Evolutionary conservation across 805 yeast genomes (phyloP).

Genomic region (Zygoascus biomembranicola): DNA sequence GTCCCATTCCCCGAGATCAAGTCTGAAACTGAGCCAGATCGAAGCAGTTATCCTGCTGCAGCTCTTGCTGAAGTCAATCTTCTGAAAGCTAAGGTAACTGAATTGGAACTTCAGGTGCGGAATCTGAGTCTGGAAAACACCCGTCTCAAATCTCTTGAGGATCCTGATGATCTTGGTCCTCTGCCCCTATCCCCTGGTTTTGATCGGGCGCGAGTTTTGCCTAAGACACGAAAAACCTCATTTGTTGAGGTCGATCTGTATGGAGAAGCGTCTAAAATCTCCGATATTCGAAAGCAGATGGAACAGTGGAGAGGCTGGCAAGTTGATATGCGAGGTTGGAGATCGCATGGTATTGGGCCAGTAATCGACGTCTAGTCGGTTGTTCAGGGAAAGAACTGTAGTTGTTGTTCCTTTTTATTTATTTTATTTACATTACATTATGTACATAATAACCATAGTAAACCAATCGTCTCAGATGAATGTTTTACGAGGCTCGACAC

Average conservation of each 20-base stretch:
- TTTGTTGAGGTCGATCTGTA: conserved; percentile 31
- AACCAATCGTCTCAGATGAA: background rate
- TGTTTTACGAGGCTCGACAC: conserved; percentile 44
- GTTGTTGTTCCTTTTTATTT: background rate
- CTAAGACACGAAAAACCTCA: conserved; percentile 16
- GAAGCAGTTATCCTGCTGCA: background rate
- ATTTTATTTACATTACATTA: background rate
- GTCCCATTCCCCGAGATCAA: background rate
- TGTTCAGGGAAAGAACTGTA: background rate
- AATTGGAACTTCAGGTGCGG: conserved; percentile 21
- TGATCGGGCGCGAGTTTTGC: conserved; percentile 3
- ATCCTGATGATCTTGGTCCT: background rate
- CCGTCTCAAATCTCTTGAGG: conserved; percentile 8
- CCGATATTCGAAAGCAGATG: conserved; percentile 38
- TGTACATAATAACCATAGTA: background rate
- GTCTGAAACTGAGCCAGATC: background rate
- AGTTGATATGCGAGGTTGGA: conserved; percentile 80
- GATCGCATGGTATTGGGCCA: conserved; percentile 60
- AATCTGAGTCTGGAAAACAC: conserved; percentile 7
- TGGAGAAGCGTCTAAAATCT: conserved; percentile 45
- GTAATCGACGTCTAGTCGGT: conserved; percentile 32
- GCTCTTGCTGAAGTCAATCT: background rate
- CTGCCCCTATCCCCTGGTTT: conserved; percentile 1
- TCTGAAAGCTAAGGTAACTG: conserved; percentile 16
- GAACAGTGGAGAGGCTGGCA: conserved; percentile 78